These are phyloP conservation scores for Datura wrightii DNA, from an alignment of 257 asterid genomes.

Conservation along the genomic window DNA sequence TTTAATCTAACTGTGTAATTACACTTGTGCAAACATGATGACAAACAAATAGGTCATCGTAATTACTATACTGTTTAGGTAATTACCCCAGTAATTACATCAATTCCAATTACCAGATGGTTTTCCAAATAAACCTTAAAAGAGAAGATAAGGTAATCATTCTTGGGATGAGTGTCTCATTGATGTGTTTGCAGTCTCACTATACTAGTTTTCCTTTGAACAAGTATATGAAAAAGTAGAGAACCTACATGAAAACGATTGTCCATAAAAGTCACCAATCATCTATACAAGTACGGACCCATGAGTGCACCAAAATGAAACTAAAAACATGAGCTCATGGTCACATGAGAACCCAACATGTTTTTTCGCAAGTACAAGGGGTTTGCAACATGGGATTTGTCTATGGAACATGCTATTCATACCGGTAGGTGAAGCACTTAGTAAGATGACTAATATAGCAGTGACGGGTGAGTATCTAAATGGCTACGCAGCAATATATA, in stretches of 20 bases:
- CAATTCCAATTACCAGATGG: no score
- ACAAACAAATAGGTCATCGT: no score
- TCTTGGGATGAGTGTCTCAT: background rate
- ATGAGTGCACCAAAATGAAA: background rate
- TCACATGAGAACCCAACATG: background rate
- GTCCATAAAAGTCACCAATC: background rate
- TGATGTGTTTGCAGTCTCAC: background rate
- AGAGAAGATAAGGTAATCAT: background rate
- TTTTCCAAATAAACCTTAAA: background rate
- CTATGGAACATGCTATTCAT: background rate
- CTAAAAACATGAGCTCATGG: background rate
- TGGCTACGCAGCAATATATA: background rate
- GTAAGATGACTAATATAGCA: background rate
- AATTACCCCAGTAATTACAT: no score
- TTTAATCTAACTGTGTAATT: no score
- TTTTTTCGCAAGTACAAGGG: constrained; percentile 2
- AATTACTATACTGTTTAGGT: no score
- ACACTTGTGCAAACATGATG: no score
- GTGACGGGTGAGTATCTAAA: background rate
- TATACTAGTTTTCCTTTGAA: background rate
- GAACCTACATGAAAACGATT: background rate
- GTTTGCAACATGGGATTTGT: background rate
- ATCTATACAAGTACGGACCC: background rate
- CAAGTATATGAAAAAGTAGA: background rate
- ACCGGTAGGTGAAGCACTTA: background rate